Percentiles rank a stretch among this genome's conserved stretches.
These are phyloP conservation scores for Lycium ferocissimum DNA, from an alignment of 257 asterid species.

Conservation along the genomic window DNA sequence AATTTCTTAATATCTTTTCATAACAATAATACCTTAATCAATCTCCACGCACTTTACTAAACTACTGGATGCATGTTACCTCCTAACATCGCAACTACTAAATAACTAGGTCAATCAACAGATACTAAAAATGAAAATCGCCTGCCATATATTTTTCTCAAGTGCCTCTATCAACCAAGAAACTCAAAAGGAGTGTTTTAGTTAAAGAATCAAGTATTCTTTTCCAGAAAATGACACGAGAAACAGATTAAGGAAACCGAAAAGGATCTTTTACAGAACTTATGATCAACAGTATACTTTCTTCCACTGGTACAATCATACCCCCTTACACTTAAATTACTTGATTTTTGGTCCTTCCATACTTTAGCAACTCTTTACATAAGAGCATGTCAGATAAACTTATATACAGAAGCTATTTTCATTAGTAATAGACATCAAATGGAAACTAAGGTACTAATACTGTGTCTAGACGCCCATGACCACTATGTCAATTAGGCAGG, in stretches of 20 bases:
- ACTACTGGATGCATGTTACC: too few relatives aligned
- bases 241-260: not conserved
- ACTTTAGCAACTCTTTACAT: not conserved
- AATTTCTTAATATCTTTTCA: too few relatives aligned
- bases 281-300: not conserved
- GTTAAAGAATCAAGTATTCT: too few relatives aligned
- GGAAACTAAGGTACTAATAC: not conserved
- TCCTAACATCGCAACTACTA: too few relatives aligned
- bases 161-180: too few relatives aligned
- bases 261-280: not conserved
- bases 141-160: too few relatives aligned
- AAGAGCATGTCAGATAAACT: not conserved
- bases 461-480: not conserved
- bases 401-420: not conserved
- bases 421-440: not conserved
- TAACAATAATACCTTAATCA: too few relatives aligned
- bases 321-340: not conserved
- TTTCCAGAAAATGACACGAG: too few relatives aligned
- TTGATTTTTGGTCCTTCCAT: not conserved
- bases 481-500: not conserved
- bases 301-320: not conserved
- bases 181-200: too few relatives aligned
- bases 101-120: too few relatives aligned
- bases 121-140: too few relatives aligned
- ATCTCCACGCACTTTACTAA: too few relatives aligned